A percentile compares a stretch with the other conserved stretches of the same genome.
phyloP scores from a whole-genome alignment of 257 asterid species.

The Salvia splendens region DNA sequence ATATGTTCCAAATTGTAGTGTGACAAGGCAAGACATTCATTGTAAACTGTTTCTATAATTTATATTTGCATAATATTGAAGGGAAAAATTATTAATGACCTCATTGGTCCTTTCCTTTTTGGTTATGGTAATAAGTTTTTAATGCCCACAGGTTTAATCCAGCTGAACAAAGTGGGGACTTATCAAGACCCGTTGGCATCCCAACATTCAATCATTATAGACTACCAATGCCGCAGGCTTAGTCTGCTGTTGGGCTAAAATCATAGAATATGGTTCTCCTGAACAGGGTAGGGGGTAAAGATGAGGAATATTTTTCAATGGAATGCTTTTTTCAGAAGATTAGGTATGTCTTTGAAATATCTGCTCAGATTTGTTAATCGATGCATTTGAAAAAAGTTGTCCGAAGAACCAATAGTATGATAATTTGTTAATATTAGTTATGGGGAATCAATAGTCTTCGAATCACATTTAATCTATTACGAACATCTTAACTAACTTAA shows the following conservation, averaged over 20 bases:
- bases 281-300: constrained; percentile 56
- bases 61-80: too few relatives aligned
- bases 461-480: not conserved
- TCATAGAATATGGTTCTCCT: constrained; percentile 78
- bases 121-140: not conserved
- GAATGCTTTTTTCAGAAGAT: too few relatives aligned
- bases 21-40: too few relatives aligned
- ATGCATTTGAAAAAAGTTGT: not conserved
- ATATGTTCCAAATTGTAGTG: too few relatives aligned
- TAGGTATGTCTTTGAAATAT: not conserved
- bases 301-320: not conserved
- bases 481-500: too few relatives aligned
- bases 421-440: not conserved
- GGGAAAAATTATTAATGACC: too few relatives aligned
- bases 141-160: constrained; percentile 62
- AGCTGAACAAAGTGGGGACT: constrained; percentile 95
- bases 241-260: constrained; percentile 78
- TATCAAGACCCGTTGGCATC: constrained; percentile 56
- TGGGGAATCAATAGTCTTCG: not conserved
- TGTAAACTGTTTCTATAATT: too few relatives aligned
- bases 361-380: not conserved
- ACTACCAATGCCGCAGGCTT: constrained; percentile 49
- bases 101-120: too few relatives aligned
- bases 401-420: not conserved
- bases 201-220: constrained; percentile 77